Conservation (phyloP, 345 rosid species). For the Eutrema yunnanense region DNA sequence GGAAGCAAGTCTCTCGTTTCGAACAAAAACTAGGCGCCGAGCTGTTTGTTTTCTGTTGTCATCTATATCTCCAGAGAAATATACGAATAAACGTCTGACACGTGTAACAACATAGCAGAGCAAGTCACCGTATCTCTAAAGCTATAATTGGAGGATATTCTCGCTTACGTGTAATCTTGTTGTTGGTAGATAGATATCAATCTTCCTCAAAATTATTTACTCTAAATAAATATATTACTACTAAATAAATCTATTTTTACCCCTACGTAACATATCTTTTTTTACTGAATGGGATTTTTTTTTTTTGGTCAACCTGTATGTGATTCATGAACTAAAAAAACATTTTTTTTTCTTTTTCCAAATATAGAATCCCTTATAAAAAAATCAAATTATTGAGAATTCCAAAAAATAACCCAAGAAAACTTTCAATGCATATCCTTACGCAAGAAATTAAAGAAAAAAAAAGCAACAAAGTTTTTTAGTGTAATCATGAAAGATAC, state of each 20-base stretch:
- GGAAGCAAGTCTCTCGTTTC: too few relatives aligned
- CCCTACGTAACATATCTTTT: too few relatives aligned
- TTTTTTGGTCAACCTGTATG: too few relatives aligned
- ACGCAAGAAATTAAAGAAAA: too few relatives aligned
- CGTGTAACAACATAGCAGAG: conserved; percentile 1
- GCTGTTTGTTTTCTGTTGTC: not conserved
- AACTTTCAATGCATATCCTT: too few relatives aligned
- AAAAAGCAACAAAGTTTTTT: too few relatives aligned
- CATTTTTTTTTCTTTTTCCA: too few relatives aligned
- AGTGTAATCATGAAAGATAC: not conserved
- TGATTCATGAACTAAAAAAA: too few relatives aligned
- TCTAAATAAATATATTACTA: not conserved
- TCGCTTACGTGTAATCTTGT: conserved; percentile 10
- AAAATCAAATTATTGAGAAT: too few relatives aligned
- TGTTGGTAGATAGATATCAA: not conserved
- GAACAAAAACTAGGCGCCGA: not conserved
- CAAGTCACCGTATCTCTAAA: not conserved
- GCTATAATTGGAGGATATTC: not conserved
- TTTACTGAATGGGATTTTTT: too few relatives aligned
- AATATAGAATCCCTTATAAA: too few relatives aligned
- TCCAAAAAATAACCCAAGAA: too few relatives aligned
- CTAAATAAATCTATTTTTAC: not conserved
- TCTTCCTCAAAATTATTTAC: not conserved
- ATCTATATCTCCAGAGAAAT: not conserved
- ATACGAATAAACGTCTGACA: not conserved